Base-by-base conservation (phyloP, 2,329 filamentous ascomycete genomes). In the Penicillium sp. region DNA sequence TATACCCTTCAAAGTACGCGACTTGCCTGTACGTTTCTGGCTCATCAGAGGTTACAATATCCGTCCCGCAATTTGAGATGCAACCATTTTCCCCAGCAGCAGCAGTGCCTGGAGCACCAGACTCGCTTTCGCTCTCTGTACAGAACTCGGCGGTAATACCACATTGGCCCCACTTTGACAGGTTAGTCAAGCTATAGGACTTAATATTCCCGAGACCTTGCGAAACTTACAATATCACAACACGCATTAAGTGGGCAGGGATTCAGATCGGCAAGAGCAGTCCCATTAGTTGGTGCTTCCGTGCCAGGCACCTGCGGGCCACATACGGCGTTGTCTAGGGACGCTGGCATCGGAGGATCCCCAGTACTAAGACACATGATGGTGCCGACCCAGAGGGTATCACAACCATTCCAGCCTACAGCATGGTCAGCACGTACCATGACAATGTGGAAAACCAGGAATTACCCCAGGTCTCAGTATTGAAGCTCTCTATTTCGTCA, bases 111-210 rank as follows among this genome's bases (percentile, higher is more conserved):
- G 77, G 80, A 0, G 70, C 69, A 1, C 77, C 77, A 0, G 70
- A 76, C 26, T 55, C 56, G 3, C 65, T 64, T 23, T 58, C 46
- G 45, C 31, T 58, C 15, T 70, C 60, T 7, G 67, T 72, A 67
- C 82, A 85, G 65, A 83, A 83, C 30, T 81, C 80, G 1, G 66
- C 65, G 0, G 79, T 81, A 1, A 74, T 74, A 13, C 82, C 82
- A 47, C 82, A 84, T 51, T 64, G 58, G 1, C 82, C 83, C 72
- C 79, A 82, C 38, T 55, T 3, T 45, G 13, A 9, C 11, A 23
- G 5, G 8, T 50, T n/a, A n/a, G n/a, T n/a, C n/a, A n/a, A n/a
- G n/a, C n/a, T n/a, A n/a, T n/a, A n/a, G n/a, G n/a, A n/a, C n/a
- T n/a, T n/a, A n/a, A n/a, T n/a, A n/a, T n/a, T n/a, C n/a, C n/a